These are phyloP conservation scores for Lentinus brumalis DNA, from an alignment of 768 basidiomycete genomes.

Conservation along the genomic window DNA sequence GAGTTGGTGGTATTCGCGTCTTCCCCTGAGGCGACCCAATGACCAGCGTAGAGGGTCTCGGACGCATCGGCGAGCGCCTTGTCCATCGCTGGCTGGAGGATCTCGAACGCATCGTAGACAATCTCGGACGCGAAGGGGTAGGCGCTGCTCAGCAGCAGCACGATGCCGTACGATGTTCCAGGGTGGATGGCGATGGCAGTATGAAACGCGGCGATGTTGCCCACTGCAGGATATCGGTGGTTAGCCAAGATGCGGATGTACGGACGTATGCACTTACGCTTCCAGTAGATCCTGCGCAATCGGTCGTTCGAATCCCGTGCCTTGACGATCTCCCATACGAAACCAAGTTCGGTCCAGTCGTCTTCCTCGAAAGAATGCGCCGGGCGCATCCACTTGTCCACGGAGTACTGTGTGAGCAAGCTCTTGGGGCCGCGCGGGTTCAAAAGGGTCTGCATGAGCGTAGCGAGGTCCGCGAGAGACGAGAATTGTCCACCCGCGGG, in stretches of 20 bases:
- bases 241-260: background rate
- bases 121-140: slow-evolving; percentile 27
- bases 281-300: slow-evolving; percentile 30
- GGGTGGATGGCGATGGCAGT: slow-evolving; percentile 30
- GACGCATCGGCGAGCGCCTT: slow-evolving; percentile 16
- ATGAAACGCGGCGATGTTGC: slow-evolving; percentile 30
- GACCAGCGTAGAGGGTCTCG: slow-evolving; percentile 24
- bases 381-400: slow-evolving; percentile 34
- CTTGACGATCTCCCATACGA: slow-evolving; percentile 29
- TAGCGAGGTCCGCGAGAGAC: slow-evolving; percentile 48
- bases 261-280: slow-evolving; percentile 23
- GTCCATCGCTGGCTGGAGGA: slow-evolving; percentile 33
- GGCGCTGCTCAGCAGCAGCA: slow-evolving; percentile 29
- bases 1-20: background rate
- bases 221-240: slow-evolving; percentile 18
- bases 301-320: slow-evolving; percentile 22
- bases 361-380: slow-evolving; percentile 34
- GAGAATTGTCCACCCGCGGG: slow-evolving; percentile 53
- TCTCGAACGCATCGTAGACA: slow-evolving; percentile 26
- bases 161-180: slow-evolving; percentile 29
- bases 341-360: slow-evolving; percentile 26
- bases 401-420: slow-evolving; percentile 24
- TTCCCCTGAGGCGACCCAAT: slow-evolving; percentile 15
- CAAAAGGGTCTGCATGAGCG: slow-evolving; percentile 47
- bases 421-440: slow-evolving; percentile 36